Base-by-base conservation (phyloP, 2,329 filamentous ascomycete species). In the Ceratocystis variospora region DNA sequence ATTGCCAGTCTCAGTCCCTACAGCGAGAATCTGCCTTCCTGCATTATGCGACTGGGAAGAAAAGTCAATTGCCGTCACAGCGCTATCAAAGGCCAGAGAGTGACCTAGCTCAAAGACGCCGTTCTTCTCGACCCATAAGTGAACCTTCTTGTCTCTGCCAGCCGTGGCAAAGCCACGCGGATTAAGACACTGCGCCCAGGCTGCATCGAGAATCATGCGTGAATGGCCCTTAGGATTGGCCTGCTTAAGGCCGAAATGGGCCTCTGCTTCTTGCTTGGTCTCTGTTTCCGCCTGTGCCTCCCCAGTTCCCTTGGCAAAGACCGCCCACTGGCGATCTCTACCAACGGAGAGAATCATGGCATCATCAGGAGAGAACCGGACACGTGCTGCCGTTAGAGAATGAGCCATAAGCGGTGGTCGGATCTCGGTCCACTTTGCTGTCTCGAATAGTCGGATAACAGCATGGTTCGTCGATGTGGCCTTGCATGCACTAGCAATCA, bases 391-490 rank as follows among this genome's bases (percentile, higher is more conserved):
- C 0, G 94, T 99, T 65, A 97, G 80, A 0, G 88, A 85, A 76
- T 99, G 94, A 1, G 89, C 88, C n/a, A 84, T 82, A 37, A 99
- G 80, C 0, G 93, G 83, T 1, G 93, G 92, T 68, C 84, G 86
- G 53, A 96, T 79, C 76, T 99, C 91, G 19, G 90, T 87, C 94
- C 94, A 99, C 57, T 83, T 83, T 44, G 80, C 81, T 12, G 92
- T 94, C 73, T 96, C 90, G 73, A 96, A 97, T 6, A 99, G 76
- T 22, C 94, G 85, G 71, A 99, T 90, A 48, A 97, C 92, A 55
- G 94, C 94, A 73, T 99, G 94, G 74, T 96, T 94, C 66, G 93
- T 80, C 0, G 91, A 95, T 73, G 87, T 96, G 19, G 94, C 94
- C 72, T 89, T 90, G 78, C 94, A 99, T 1, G 94, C 91, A 64